Evolutionary conservation across 2,329 filamentous ascomycete species (phyloP).

Genomic region (Monosporascus sp.): DNA sequence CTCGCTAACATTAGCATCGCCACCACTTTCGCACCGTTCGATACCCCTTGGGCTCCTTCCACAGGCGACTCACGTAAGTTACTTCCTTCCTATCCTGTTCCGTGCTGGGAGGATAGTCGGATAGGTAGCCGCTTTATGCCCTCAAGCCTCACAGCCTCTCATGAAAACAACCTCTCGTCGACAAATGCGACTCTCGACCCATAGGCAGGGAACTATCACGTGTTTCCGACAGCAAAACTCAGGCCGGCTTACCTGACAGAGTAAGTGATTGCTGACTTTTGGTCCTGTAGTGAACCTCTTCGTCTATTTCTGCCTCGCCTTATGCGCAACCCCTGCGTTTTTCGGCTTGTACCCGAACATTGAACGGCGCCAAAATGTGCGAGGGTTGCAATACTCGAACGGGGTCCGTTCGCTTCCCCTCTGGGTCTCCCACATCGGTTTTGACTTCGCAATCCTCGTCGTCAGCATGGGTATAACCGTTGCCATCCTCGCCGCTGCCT

Average conservation of each 20-base stretch:
- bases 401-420: conserved; percentile 76
- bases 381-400: conserved; percentile 86
- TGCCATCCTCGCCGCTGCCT: conserved; percentile 62
- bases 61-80: conserved; percentile 55
- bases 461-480: conserved; percentile 60
- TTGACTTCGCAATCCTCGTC: conserved; percentile 74
- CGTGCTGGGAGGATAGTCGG: no score
- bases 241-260: no score
- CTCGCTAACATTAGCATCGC: conserved; percentile 64
- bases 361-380: conserved; percentile 72
- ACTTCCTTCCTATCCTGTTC: neutral
- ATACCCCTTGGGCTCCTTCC: conserved; percentile 63
- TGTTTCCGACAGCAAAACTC: no score
- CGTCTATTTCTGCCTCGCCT: conserved; percentile 74
- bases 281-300: conserved; percentile 59
- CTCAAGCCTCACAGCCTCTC: neutral
- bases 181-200: no score
- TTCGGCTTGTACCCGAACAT: conserved; percentile 86
- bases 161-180: no score
- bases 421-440: conserved; percentile 77
- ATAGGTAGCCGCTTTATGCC: no score
- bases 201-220: no score
- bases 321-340: conserved; percentile 76
- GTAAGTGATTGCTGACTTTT: neutral
- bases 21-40: conserved; percentile 70